Conservation (phyloP, 2,329 filamentous ascomycete genomes). For the Xylaria sp. region DNA sequence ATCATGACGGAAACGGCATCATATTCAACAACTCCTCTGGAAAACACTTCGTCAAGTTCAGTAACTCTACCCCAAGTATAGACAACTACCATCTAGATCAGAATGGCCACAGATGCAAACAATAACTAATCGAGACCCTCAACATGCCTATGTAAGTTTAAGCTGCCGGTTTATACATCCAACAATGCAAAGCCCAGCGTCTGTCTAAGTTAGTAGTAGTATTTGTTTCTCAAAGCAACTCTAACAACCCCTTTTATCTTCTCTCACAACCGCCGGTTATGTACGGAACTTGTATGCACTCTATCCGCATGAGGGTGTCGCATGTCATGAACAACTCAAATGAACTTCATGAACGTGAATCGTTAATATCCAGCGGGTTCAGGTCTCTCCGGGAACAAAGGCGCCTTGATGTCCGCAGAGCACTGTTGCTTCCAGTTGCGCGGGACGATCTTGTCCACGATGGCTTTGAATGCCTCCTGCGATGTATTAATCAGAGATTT, state of each 20-base stretch:
- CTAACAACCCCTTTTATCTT: too few relatives aligned
- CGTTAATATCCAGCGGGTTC: slow-evolving; percentile 48
- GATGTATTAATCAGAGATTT: not conserved
- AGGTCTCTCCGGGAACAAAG: slow-evolving; percentile 43
- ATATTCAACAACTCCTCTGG: too few relatives aligned
- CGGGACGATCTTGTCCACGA: slow-evolving; percentile 87
- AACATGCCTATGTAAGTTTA: too few relatives aligned
- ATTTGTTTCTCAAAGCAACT: too few relatives aligned
- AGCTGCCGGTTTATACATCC: too few relatives aligned
- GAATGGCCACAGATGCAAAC: not conserved
- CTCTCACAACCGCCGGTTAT: too few relatives aligned
- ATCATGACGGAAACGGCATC: not conserved
- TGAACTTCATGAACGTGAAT: not conserved
- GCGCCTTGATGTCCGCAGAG: slow-evolving; percentile 38
- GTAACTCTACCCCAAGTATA: not conserved
- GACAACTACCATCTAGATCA: not conserved
- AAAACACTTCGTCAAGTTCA: not conserved
- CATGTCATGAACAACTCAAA: not conserved
- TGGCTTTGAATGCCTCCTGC: slow-evolving; percentile 81
- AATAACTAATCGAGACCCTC: too few relatives aligned
- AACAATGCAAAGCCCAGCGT: too few relatives aligned
- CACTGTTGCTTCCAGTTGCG: slow-evolving; percentile 63
- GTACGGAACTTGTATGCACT: too few relatives aligned
- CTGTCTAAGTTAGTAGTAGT: too few relatives aligned
- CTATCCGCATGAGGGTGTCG: not conserved